Evolutionary conservation across 129 eudicot species (phyloP).

Genomic region (Artemisia tridentata): DNA sequence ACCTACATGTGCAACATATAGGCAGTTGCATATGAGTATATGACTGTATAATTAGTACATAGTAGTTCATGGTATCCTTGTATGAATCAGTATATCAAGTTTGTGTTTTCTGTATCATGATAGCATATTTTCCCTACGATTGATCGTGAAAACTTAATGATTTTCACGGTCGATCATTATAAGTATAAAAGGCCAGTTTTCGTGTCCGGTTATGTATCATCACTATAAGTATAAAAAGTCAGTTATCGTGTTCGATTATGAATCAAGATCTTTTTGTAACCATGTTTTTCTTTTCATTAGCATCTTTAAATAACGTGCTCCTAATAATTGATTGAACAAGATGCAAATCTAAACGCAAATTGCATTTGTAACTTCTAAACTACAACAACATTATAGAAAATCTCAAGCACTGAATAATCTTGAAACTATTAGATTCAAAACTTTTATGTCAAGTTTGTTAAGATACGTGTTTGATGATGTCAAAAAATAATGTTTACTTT

Average conservation of each 20-base stretch:
- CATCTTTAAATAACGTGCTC: too few relatives aligned
- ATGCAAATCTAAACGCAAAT: too few relatives aligned
- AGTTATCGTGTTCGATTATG: constrained; percentile 3
- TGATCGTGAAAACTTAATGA: neutral
- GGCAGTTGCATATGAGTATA: too few relatives aligned
- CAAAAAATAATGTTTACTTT: too few relatives aligned
- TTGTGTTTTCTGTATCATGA: constrained; percentile 9
- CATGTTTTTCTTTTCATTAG: too few relatives aligned
- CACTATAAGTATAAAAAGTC: constrained; percentile 13
- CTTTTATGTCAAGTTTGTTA: too few relatives aligned
- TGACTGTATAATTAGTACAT: neutral
- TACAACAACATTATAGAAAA: too few relatives aligned
- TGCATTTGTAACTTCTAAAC: too few relatives aligned
- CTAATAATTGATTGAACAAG: too few relatives aligned
- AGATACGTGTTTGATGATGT: constrained; percentile 15
- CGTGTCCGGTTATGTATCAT: neutral
- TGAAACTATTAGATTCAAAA: too few relatives aligned
- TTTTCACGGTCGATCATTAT: neutral
- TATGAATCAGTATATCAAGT: constrained; percentile 7
- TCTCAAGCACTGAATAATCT: too few relatives aligned
- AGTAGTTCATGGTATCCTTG: neutral
- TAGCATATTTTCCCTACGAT: neutral
- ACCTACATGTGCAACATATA: neutral
- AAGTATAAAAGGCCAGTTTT: neutral
- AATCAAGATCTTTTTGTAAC: too few relatives aligned